These are phyloP conservation scores for Mycena epipterygia DNA, from an alignment of 768 basidiomycete species.

Conservation along the genomic window DNA sequence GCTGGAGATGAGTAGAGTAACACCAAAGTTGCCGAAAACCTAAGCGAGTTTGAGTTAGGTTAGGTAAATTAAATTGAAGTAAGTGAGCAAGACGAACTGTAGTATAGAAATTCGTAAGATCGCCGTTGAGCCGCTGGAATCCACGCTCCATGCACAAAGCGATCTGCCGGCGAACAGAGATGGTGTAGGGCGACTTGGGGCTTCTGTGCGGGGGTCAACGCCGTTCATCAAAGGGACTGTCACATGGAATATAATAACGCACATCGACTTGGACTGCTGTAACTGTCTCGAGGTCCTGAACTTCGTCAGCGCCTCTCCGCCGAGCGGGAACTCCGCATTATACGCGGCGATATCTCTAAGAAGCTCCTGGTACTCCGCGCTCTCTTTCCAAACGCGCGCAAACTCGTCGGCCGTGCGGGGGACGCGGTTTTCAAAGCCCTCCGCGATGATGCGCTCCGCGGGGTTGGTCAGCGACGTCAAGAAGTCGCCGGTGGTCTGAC, in stretches of 20 bases:
- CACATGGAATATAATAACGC: slow-evolving; percentile 26
- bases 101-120: slow-evolving; percentile 43
- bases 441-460: slow-evolving; percentile 50
- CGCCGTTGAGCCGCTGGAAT: slow-evolving; percentile 59
- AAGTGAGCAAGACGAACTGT: slow-evolving; percentile 16
- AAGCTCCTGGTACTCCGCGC: slow-evolving; percentile 45
- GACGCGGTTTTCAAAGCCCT: slow-evolving; percentile 51
- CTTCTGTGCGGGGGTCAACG: slow-evolving; percentile 31
- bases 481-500: slow-evolving; percentile 64
- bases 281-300: slow-evolving; percentile 49
- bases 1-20: slow-evolving; percentile 42
- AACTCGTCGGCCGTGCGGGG: slow-evolving; percentile 61
- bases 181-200: slow-evolving; percentile 52
- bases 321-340: slow-evolving; percentile 45
- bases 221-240: not conserved
- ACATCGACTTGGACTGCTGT: slow-evolving; percentile 55
- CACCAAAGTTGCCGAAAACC: slow-evolving; percentile 39
- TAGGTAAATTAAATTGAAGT: not conserved
- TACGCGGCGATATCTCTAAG: slow-evolving; percentile 48
- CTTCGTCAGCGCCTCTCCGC: slow-evolving; percentile 39
- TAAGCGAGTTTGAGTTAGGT: not conserved
- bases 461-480: slow-evolving; percentile 57
- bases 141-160: slow-evolving; percentile 59
- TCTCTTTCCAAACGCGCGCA: slow-evolving; percentile 52
- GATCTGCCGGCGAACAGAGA: slow-evolving; percentile 61